A percentile compares a stretch with the other conserved stretches of the same genome.
These are phyloP conservation scores for Bolboschoenus planiculmis DNA, from an alignment of 176 grass and related monocot species.

Conservation along the genomic window DNA sequence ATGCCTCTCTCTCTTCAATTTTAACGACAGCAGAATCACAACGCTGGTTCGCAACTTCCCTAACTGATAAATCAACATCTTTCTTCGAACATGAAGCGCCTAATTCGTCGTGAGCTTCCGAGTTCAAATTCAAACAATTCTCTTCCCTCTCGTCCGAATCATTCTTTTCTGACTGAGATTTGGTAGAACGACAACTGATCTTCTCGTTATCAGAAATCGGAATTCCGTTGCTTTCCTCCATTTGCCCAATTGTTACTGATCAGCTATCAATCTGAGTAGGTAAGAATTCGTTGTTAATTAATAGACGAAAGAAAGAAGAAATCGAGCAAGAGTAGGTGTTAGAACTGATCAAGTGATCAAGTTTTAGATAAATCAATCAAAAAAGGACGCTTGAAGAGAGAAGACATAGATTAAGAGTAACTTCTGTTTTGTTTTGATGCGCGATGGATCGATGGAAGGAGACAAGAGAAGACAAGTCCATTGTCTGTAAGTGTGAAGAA, in stretches of 20 bases:
- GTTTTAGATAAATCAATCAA: too few species aligned
- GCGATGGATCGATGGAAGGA: neutral
- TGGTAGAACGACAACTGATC: neutral
- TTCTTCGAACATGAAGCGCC: neutral
- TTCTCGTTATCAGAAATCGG: neutral
- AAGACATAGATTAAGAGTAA: neutral
- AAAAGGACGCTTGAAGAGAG: too few species aligned
- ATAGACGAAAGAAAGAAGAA: too few species aligned
- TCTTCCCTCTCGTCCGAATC: neutral
- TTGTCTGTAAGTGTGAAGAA: neutral
- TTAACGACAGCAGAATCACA: neutral
- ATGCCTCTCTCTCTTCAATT: neutral
- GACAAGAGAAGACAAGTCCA: neutral
- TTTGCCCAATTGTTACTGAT: neutral
- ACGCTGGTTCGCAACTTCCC: neutral
- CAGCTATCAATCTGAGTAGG: neutral
- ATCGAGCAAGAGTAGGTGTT: too few species aligned
- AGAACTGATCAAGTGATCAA: too few species aligned
- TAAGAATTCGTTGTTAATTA: neutral
- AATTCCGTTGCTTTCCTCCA: conserved; percentile 8
- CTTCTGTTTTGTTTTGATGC: neutral
- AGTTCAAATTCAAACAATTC: neutral
- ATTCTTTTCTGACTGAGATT: neutral
- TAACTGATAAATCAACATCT: neutral
- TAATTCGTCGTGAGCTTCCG: neutral